Conservation (phyloP, 352 stramenopile species). For the Globisporangium cylindrosporum region DNA sequence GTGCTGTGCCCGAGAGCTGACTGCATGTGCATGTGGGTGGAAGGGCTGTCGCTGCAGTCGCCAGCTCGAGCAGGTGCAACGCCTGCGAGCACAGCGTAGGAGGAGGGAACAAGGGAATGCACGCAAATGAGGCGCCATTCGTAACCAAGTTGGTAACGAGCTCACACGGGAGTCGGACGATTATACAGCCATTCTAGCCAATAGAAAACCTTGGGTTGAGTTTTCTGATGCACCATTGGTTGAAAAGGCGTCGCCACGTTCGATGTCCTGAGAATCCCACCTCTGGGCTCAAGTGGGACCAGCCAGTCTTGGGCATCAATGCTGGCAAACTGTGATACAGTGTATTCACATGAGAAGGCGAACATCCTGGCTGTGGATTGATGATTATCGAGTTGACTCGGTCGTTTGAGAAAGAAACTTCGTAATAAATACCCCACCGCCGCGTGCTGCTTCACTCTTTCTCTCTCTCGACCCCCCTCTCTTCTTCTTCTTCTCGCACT, state of each 20-base stretch:
- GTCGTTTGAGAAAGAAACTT: neutral
- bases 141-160: neutral
- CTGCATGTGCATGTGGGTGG: neutral
- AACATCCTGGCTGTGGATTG: neutral
- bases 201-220: no score
- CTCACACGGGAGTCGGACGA: neutral
- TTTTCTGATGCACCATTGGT: no score
- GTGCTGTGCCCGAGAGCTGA: neutral
- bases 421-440: slow-evolving; percentile 2
- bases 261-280: no score
- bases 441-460: neutral
- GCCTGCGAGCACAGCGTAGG: neutral
- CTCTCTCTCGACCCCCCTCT: neutral
- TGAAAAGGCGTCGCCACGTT: no score
- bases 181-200: neutral
- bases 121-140: neutral
- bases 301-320: no score
- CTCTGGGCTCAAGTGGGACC: no score
- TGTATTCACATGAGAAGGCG: neutral
- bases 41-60: neutral
- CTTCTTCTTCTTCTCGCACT: neutral
- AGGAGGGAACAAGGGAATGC: neutral
- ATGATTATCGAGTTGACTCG: neutral
- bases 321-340: no score
- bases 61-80: neutral